Base-by-base conservation (phyloP, 331 rosid species). In the Spiraea crenata region DNA sequence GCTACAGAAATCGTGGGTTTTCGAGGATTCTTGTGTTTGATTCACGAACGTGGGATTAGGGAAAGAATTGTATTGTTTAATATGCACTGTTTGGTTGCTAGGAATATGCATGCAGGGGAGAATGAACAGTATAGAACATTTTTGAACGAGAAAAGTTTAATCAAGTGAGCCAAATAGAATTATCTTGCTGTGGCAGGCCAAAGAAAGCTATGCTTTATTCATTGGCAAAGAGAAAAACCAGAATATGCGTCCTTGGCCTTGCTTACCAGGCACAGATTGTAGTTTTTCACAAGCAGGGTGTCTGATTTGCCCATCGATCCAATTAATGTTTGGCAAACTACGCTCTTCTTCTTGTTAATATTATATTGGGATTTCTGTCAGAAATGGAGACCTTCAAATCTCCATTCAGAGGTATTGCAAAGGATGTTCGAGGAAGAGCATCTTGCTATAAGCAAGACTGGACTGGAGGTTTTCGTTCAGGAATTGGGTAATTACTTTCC, bases 371-470 rank as follows among this genome's bases (percentile, higher is more conserved):
- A 20, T 45, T 59, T 47, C 62, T 16, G 15, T 46, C 78, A 75
- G 72, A 60, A 57, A 89, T 89, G 98, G 87, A 82, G 84, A 67
- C 55, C 68, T 50, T 87, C 5, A 84, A 67, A 81, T 19, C 80
- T 77, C 92, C 92, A 74, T 85, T 88, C 74, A 81, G 81, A 59
- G 97, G 97, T 44, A 78, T 88, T 60, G 73, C 76, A 9, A 57
- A 58, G 0, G 97, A 93, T 76, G 39, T 88, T 77, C 65, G 73
- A 54, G 89, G 87, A 81, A 85, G 98, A 85, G 72, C 79, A 5
- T n/a, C 65, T 48, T 85, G 82, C 76, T 93, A 93, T 40, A 84
- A 79, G 76, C 88, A 90, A 63, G 96, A 93, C 80, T 93, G 97
- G 97, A 45, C 51, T 73, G 74, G 60, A 47, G 92, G 89, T 74